Percentiles rank a stretch among this genome's conserved stretches.
Evolutionary conservation across 2,329 filamentous ascomycete genomes (phyloP).

Genomic region (Pezicula carpinea): DNA sequence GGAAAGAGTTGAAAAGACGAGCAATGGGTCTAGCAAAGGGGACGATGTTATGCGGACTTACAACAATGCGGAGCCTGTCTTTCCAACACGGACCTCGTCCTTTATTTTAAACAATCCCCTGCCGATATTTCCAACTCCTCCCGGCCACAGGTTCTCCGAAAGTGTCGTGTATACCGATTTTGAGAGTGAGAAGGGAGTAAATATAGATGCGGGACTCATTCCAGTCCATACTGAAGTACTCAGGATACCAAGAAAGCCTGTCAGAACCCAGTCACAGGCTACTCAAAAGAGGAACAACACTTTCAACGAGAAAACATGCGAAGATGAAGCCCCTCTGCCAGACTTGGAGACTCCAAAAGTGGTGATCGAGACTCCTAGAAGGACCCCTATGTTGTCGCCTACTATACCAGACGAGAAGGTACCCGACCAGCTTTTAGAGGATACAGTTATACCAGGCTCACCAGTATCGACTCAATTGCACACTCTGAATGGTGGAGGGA

Average conservation of each 20-base stretch:
- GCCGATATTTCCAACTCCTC: neutral
- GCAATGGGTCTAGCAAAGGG: no score
- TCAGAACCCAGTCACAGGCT: no score
- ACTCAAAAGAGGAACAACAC: no score
- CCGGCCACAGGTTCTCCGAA: neutral
- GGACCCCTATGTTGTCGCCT: slow-evolving; percentile 15
- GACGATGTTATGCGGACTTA: no score
- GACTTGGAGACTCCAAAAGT: neutral
- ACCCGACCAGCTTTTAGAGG: slow-evolving; percentile 1
- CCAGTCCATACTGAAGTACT: no score
- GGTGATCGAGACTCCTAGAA: slow-evolving; percentile 2
- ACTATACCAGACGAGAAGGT: slow-evolving; percentile 13
- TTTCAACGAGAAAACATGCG: neutral
- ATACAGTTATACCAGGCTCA: neutral
- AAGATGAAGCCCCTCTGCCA: slow-evolving; percentile 1
- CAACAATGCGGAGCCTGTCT: no score
- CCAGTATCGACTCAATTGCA: no score
- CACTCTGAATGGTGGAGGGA: neutral
- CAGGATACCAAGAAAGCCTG: no score
- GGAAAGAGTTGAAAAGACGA: no score
- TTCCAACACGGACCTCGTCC: neutral
- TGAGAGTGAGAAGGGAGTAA: no score
- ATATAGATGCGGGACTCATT: no score
- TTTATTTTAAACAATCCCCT: neutral
- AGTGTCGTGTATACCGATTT: no score